Evolutionary conservation across 1,139 yeast genomes (phyloP).

Genomic region (Magnusiomyces ingens): DNA sequence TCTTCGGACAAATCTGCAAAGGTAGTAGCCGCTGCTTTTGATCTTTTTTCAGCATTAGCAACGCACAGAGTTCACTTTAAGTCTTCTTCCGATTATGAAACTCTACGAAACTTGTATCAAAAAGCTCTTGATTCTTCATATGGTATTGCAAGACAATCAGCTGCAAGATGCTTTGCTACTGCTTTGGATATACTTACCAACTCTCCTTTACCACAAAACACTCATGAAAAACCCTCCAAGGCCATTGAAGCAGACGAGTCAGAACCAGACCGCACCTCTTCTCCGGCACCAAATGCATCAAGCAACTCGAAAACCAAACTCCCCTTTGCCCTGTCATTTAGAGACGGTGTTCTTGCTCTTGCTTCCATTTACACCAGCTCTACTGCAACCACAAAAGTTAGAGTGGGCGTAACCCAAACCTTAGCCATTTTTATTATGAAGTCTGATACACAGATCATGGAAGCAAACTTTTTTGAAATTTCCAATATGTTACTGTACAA

Average conservation of each 20-base stretch:
- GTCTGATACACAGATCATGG: slow-evolving; percentile 23
- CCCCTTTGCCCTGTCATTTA: slow-evolving; percentile 18
- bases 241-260: slow-evolving; percentile 19
- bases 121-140: slow-evolving; percentile 29
- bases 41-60: slow-evolving; percentile 23
- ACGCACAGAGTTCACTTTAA: slow-evolving; percentile 22
- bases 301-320: slow-evolving; percentile 13
- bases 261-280: slow-evolving; percentile 14
- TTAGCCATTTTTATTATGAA: slow-evolving; percentile 23
- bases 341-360: slow-evolving; percentile 20
- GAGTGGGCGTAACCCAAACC: slow-evolving; percentile 29
- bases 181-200: slow-evolving; percentile 22
- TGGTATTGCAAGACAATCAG: slow-evolving; percentile 28
- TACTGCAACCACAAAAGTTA: slow-evolving; percentile 20
- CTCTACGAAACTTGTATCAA: slow-evolving; percentile 22
- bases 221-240: slow-evolving; percentile 18
- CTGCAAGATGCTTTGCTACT: slow-evolving; percentile 30
- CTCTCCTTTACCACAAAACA: slow-evolving; percentile 21
- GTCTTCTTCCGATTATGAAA: slow-evolving; percentile 29
- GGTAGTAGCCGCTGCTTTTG: slow-evolving; percentile 28
- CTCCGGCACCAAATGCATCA: slow-evolving; percentile 8
- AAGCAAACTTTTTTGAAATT: slow-evolving; percentile 24
- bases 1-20: slow-evolving; percentile 29
- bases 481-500: slow-evolving; percentile 23
- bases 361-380: slow-evolving; percentile 20